Evolutionary conservation across 257 asterid genomes (phyloP).

Genomic region (Nicotiana tomentosiformis): DNA sequence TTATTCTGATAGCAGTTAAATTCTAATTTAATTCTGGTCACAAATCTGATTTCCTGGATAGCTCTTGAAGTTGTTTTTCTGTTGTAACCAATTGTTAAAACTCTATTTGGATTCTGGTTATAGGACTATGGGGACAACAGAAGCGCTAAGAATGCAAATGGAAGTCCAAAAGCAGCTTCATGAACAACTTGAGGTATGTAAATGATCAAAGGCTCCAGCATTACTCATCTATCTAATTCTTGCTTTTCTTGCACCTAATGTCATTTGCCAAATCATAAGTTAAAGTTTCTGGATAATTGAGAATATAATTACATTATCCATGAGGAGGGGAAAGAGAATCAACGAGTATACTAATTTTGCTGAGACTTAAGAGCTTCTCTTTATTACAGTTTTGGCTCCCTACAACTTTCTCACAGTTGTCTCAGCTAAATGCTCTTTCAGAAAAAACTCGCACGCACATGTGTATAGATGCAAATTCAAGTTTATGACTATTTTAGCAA

Average conservation of each 20-base stretch:
- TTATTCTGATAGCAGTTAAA: not conserved
- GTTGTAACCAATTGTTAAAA: not conserved
- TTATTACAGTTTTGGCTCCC: not conserved
- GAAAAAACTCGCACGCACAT: not conserved
- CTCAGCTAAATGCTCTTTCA: not conserved
- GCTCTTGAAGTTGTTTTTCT: not conserved
- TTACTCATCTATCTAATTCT: not conserved
- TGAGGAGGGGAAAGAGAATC: not conserved
- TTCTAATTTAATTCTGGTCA: not conserved
- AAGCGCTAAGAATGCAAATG: slow-evolving; percentile 78
- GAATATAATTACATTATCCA: not conserved
- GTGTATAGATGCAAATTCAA: not conserved
- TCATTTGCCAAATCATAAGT: not conserved
- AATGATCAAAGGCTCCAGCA: not conserved
- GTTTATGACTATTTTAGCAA: not conserved
- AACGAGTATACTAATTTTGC: not conserved
- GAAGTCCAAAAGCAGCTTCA: slow-evolving; percentile 92
- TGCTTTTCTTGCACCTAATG: not conserved
- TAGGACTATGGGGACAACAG: slow-evolving; percentile 77
- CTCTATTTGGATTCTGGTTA: slow-evolving; percentile 7
- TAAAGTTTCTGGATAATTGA: not conserved
- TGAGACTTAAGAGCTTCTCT: not conserved
- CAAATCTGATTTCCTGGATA: not conserved
- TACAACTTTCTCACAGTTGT: not conserved
- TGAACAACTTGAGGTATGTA: slow-evolving; percentile 82